These are phyloP conservation scores for Vanrija sp. DNA, from an alignment of 1,284 basidiomycete genomes.

Conservation along the genomic window DNA sequence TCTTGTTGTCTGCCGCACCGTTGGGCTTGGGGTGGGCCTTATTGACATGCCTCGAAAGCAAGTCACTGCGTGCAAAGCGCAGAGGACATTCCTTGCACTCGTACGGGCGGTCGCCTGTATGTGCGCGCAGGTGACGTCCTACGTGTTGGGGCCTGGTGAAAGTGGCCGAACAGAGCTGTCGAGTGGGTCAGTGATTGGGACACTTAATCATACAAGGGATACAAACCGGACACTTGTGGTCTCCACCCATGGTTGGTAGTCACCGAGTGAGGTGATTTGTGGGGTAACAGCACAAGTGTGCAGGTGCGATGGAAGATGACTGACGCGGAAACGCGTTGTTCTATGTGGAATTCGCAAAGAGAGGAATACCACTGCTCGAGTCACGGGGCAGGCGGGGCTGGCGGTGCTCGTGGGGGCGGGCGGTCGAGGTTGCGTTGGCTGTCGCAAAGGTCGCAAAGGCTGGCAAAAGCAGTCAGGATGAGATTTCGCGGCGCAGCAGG, in stretches of 20 bases:
- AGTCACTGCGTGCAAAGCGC: slow-evolving; percentile 81
- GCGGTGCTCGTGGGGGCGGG: no score
- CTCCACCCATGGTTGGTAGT: slow-evolving; percentile 16
- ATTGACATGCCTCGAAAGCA: slow-evolving; percentile 81
- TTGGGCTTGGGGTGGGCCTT: slow-evolving; percentile 67
- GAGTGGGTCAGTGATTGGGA: neutral
- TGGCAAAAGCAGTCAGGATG: neutral
- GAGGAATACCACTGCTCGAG: no score
- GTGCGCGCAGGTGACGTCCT: slow-evolving; percentile 81
- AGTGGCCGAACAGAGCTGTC: slow-evolving; percentile 67
- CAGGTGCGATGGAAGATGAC: no score
- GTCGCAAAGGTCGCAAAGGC: neutral
- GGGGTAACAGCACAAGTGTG: no score
- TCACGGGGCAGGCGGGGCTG: no score
- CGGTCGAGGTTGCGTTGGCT: neutral
- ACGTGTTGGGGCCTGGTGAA: slow-evolving; percentile 88
- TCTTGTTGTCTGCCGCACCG: slow-evolving; percentile 54
- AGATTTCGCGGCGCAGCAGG: no score
- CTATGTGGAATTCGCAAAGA: no score
- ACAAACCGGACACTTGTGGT: slow-evolving; percentile 24
- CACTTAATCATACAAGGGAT: neutral
- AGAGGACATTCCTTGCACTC: slow-evolving; percentile 83
- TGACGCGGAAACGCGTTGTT: no score
- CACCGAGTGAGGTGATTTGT: neutral
- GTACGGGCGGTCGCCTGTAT: slow-evolving; percentile 88